Evolutionary conservation across 495 filamentous ascomycete species (phyloP).

Genomic region (Aspergillus carlsbadensis): DNA sequence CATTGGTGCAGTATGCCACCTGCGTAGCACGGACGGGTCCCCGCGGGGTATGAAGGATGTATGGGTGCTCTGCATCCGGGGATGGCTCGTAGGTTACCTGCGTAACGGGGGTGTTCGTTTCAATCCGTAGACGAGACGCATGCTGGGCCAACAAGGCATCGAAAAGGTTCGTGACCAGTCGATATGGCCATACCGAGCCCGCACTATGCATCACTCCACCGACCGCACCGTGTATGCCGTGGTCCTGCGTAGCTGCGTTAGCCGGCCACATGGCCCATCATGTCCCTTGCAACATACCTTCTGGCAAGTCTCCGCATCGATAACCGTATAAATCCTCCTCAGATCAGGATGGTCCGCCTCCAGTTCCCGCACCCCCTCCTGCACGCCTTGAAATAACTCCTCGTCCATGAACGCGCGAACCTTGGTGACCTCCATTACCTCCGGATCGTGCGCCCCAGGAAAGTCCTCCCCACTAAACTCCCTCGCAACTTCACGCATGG

Average conservation of each 20-base stretch:
- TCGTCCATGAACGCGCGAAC: conserved; percentile 31
- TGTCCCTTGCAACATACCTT: too few relatives aligned
- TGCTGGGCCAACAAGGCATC: conserved; percentile 50
- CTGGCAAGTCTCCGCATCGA: conserved; percentile 22
- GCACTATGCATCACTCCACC: conserved; percentile 47
- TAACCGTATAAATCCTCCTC: conserved; percentile 30
- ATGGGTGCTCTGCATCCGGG: not conserved
- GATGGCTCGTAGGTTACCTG: conserved; percentile 15
- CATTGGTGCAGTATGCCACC: conserved; percentile 77
- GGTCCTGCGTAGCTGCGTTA: not conserved
- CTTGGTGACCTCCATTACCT: conserved; percentile 28
- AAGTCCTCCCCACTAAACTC: conserved; percentile 19
- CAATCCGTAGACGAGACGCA: conserved; percentile 62
- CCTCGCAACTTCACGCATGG: conserved; percentile 27
- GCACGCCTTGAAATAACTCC: conserved; percentile 23
- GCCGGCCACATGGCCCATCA: too few relatives aligned
- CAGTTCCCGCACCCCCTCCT: conserved; percentile 23
- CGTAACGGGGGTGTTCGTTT: conserved; percentile 71
- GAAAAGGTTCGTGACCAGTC: conserved; percentile 67
- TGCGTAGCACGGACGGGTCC: conserved; percentile 56
- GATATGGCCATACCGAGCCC: conserved; percentile 75
- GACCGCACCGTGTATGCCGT: conserved; percentile 28
- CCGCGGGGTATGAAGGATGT: conserved; percentile 58
- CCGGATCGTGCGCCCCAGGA: conserved; percentile 17
- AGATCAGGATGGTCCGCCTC: conserved; percentile 28